Evolutionary conservation across 1,284 basidiomycete genomes (phyloP).

Genomic region (Acaromyces ingoldii): DNA sequence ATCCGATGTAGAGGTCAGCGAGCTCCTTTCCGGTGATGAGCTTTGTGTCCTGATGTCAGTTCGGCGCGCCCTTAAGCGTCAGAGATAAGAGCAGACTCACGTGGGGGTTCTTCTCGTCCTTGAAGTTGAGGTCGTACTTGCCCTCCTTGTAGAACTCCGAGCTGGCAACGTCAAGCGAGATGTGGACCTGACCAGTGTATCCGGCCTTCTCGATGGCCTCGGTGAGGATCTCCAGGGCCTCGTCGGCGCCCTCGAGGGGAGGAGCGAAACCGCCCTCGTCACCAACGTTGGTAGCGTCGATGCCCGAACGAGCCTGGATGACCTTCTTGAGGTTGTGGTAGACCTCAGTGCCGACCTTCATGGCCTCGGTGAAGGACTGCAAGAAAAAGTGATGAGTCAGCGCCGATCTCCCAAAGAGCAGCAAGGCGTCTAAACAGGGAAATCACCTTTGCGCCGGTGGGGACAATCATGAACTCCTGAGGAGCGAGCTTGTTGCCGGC

Average conservation of each 20-base stretch:
- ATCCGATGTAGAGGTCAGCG: slow-evolving; percentile 78
- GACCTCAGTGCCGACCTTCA: slow-evolving; percentile 97
- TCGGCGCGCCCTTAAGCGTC: not conserved
- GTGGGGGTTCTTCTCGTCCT: slow-evolving; percentile 81
- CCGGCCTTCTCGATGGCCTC: slow-evolving; percentile 97
- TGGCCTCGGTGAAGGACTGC: slow-evolving; percentile 85
- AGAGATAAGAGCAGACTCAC: not conserved
- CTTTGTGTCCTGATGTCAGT: not conserved
- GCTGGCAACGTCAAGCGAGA: slow-evolving; percentile 96
- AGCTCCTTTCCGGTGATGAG: slow-evolving; percentile 79
- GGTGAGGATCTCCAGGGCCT: slow-evolving; percentile 89
- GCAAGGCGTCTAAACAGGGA: too few species aligned
- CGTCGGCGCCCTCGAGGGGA: slow-evolving; percentile 93
- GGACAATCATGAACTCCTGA: slow-evolving; percentile 95
- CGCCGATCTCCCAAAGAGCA: not conserved
- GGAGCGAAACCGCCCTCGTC: slow-evolving; percentile 99
- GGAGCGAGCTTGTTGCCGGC: slow-evolving; percentile 94
- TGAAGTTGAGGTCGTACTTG: slow-evolving; percentile 99
- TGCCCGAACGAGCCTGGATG: slow-evolving; percentile 98
- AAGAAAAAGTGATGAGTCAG: not conserved
- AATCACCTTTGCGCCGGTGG: slow-evolving; percentile 86
- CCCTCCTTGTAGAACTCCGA: slow-evolving; percentile 99
- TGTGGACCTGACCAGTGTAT: slow-evolving; percentile 97
- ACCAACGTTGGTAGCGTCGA: slow-evolving; percentile 96
- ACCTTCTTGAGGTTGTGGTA: slow-evolving; percentile 99